Conservation (phyloP, 2,329 filamentous ascomycete genomes). For the Truncatella angustata region DNA sequence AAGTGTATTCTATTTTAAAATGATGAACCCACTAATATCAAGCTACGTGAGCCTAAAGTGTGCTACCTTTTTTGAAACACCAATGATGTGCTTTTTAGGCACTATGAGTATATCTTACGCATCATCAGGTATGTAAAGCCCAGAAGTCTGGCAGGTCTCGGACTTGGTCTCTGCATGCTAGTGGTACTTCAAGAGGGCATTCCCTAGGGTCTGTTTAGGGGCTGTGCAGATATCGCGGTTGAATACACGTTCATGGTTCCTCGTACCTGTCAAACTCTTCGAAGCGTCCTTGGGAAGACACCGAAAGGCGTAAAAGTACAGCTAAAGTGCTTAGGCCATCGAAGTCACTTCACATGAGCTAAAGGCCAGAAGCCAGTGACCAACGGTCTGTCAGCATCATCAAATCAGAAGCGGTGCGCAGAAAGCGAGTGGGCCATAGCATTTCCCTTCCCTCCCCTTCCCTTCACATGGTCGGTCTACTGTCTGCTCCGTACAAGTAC, state of each 20-base stretch:
- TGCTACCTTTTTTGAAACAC: neutral
- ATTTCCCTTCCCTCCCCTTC: neutral
- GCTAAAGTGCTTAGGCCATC: neutral
- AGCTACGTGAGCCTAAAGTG: slow-evolving; percentile 2
- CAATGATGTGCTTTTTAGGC: neutral
- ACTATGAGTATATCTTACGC: too few species aligned
- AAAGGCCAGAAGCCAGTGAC: too few species aligned
- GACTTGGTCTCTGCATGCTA: neutral
- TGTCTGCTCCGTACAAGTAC: too few species aligned
- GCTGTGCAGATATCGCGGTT: neutral
- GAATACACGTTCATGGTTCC: neutral
- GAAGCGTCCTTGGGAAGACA: neutral
- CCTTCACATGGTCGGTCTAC: too few species aligned
- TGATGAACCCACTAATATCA: neutral
- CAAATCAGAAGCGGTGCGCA: slow-evolving; percentile 9
- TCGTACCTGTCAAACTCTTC: neutral
- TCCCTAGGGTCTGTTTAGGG: neutral
- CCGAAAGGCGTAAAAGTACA: neutral
- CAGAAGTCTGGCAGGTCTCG: too few species aligned
- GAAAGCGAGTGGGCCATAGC: neutral
- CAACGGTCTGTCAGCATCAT: neutral
- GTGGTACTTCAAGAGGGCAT: too few species aligned
- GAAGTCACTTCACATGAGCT: neutral
- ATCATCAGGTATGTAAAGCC: too few species aligned
- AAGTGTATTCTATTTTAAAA: slow-evolving; percentile 4